Evolutionary conservation across 148 eudicot genomes (phyloP).

Genomic region (Dysphania ambrosioides): DNA sequence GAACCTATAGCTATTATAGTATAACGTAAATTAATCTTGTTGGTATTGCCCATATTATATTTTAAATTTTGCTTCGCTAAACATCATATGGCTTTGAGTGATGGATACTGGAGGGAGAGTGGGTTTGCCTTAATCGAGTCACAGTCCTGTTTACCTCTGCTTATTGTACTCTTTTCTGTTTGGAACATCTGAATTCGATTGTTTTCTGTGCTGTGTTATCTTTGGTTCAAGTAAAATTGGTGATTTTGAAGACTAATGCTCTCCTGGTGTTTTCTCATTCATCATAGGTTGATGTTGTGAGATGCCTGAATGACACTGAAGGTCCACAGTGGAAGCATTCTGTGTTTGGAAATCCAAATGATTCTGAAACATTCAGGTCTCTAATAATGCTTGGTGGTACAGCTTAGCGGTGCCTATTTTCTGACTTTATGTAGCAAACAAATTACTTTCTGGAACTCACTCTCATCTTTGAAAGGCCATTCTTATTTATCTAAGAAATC

Average conservation of each 20-base stretch:
- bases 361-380: conserved; percentile 91
- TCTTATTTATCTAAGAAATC: too few relatives aligned
- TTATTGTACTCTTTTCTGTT: not conserved
- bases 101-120: not conserved
- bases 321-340: conserved; percentile 98
- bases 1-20: too few relatives aligned
- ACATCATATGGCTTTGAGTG: not conserved
- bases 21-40: not conserved
- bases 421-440: not conserved
- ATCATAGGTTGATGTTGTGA: conserved; percentile 84
- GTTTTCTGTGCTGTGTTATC: not conserved
- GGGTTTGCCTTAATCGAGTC: not conserved
- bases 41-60: not conserved
- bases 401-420: not conserved
- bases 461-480: conserved; percentile 1
- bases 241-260: conserved; percentile 3
- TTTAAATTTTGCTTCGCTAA: not conserved
- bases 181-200: not conserved
- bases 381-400: conserved; percentile 14
- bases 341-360: conserved; percentile 95
- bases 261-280: not conserved
- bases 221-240: not conserved
- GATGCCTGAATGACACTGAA: conserved; percentile 72
- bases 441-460: not conserved
- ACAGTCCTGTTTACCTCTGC: not conserved